Evolutionary conservation across 345 rosid genomes (phyloP), one percentile per base, ranked within the genome.

Genomic region (Linum usitatissimum): DNA sequence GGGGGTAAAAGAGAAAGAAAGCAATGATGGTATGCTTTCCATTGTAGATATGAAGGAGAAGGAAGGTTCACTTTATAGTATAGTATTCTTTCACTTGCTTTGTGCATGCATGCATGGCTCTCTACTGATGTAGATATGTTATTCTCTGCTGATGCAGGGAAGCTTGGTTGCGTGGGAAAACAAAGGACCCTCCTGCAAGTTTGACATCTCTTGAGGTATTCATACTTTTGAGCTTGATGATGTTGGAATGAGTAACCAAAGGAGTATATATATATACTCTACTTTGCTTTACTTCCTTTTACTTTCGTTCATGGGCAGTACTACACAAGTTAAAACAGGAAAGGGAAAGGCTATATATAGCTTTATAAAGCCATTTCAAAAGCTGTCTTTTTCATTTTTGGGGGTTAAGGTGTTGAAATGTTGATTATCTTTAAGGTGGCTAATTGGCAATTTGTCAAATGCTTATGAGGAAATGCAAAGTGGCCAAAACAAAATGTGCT

Each of bases 101-200:
- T 69, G 70, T 84, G 87, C 84, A 79, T 80, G 81, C 67, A 70
- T 84, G 87, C 84, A 79, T 80, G 79, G 83, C 79, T 75, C 9
- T 73, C 76, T 77, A 79, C 81, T 71, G 73, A 79, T 71, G 57
- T 49, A 71, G 79, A 72, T 64, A 76, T 81, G 14, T 10, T 45
- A 45, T 15, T 34, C 55, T 71, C 61, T 73, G 66, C 71, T 10
- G 14, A 61, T 71, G 73, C 92, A 93, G 96, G 82, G 95, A 90
- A 78, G 88, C 87, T 79, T 90, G 92, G 92, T 73, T 93, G 86
- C 86, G 86, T 83, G 90, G 80, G 69, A 87, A 81, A 76, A 62
- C 79, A 64, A 83, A 82, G 79, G 85, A 86, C 71, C 79, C 82
- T 63, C 66, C 70, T 68, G 86, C 72, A 76, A 83, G 68, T 68